Base-by-base conservation (phyloP, 306 rosid genomes). In the Medicago lupulina region DNA sequence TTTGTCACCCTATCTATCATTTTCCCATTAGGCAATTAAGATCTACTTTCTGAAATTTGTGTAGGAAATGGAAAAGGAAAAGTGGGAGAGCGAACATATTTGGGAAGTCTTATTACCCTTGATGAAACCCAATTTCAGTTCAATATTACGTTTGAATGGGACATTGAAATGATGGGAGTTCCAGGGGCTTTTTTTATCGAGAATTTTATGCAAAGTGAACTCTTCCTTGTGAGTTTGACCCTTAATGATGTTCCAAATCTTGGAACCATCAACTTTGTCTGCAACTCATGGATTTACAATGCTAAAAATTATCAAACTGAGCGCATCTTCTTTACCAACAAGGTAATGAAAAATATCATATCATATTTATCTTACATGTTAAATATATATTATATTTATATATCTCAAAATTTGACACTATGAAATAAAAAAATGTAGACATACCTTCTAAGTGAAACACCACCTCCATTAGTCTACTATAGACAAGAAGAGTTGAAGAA, bases 201-300 rank as follows among this genome's bases (percentile, higher is more conserved):
- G 57, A 90, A 87, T 43, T 67, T 66, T 23, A 82, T 79, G 44
- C 79, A 76, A 59, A 46, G 40, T 55, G 84, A 90, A 46, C 88
- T 90, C 76, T 85, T 10, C 71, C 93, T 91, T 23, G 83, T 76
- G 43, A 82, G 87, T 15, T 64, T 91, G 75, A 87, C 90, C 0
- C 83, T 91, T 23, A 84, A 84, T 25, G 84, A 76, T 62, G 54
- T 87, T 74, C 93, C 93, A 0, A 72, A 61, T 2, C 73, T 62
- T 16, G 87, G 79, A 14, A 28, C 41, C 49, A 49, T 91, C 79
- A 82, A 78, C 19, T 87, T 91, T 55, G 76, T 55, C 44, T 87
- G 97, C 83, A 83, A 89, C 79, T 86, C 97, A 1, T 91, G 94
- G 97, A 61, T 91, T 19, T 83, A 86, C 75, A 89, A 89, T 6